Evolutionary conservation across 2,329 filamentous ascomycete species (phyloP).

Genomic region (Pseudogymnoascus sp.): DNA sequence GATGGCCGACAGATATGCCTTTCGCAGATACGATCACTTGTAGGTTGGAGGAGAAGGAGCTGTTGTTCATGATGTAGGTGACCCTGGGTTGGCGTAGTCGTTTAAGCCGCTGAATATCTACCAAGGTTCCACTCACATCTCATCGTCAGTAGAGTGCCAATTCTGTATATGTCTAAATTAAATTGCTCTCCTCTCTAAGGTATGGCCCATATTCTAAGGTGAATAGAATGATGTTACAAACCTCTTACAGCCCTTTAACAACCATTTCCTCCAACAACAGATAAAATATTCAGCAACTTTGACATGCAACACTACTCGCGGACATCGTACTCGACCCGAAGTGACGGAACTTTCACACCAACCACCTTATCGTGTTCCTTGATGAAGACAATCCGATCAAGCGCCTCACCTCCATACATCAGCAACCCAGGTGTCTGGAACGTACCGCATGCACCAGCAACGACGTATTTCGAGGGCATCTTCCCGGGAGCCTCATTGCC

Average conservation of each 20-base stretch:
- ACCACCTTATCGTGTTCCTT: neutral
- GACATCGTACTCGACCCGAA: neutral
- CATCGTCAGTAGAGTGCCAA: neutral
- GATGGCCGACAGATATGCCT: neutral
- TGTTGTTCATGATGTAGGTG: neutral
- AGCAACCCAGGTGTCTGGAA: neutral
- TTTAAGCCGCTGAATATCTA: neutral
- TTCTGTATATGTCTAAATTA: neutral
- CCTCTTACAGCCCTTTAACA: no score
- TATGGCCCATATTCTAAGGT: neutral
- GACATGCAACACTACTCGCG: neutral
- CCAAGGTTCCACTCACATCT: neutral
- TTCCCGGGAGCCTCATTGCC: neutral
- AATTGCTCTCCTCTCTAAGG: neutral
- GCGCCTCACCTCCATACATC: neutral
- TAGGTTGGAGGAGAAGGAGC: neutral
- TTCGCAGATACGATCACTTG: neutral
- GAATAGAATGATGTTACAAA: neutral
- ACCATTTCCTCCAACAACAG: neutral
- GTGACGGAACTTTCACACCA: neutral
- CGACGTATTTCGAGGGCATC: neutral
- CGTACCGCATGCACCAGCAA: neutral
- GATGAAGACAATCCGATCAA: constrained; percentile 1
- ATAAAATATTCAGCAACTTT: neutral
- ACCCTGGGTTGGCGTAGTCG: neutral